Base-by-base conservation (phyloP, 176 grass and related monocot species). In the Musa troglodytarum region DNA sequence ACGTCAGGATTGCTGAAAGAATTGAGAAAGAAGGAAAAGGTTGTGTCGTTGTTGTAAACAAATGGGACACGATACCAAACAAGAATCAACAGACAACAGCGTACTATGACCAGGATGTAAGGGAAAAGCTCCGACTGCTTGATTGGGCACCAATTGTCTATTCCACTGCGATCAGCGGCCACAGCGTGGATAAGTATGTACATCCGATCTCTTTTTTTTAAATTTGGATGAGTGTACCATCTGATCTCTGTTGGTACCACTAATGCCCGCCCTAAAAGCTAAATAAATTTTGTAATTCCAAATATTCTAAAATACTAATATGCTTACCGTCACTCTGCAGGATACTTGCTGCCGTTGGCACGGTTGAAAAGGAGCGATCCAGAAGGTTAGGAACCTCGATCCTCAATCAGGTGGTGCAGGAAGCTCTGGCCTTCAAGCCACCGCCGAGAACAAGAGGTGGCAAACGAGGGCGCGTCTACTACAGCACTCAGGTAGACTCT, bases 61-160 rank as follows among this genome's bases (percentile, higher is more conserved):
- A 98, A 85, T 98, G 94, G 94, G 94, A 98, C 66, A 98, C 94
- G 22, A 98, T 98, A 54, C 94, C 94, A 83, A 97, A 98, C 57
- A 98, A 98, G 87, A 98, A 90, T 74, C 82, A 98, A 73, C 78
- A 98, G 63, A 98, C 87, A 19, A 90, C 88, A 13, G 85, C 81
- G 75, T 79, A 89, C 69, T 98, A 98, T 85, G 94, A 98, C 68
- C 82, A 91, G 77, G 94, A 98, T 87, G 90, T 98, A 66, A 89
- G 94, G 82, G 86, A 89, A 70, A 93, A 98, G 84, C 90, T 98
- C 68, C 87, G 88, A 2, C 58, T 88, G 69, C 90, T 98, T 64
- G 77, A 93, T 74, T 98, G 94, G 94, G 90, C 94, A 54, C 94
- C 94, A 22, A 78, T 97, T 84, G 90, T 93, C 74, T 98, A 98